Base-by-base conservation (phyloP, 2,329 filamentous ascomycete species). In the Neocucurbitaria cava region DNA sequence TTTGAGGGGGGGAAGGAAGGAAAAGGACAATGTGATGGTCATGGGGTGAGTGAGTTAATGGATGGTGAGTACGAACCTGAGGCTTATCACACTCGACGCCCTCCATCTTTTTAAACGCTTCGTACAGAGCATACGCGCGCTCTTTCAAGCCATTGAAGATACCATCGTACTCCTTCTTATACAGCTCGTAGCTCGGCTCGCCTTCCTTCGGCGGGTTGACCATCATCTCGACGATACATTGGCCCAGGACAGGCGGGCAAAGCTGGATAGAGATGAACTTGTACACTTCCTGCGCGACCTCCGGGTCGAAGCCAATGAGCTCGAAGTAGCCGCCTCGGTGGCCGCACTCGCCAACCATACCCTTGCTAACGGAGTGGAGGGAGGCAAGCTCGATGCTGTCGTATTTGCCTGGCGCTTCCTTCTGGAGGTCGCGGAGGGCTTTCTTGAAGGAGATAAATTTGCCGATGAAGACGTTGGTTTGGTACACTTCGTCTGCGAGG, bases 291-390 rank as follows among this genome's bases (percentile, higher is more conserved):
- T 89, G 91, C 72, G 91, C 89, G 62, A 99, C 95, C 70, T 90
- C 83, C 10, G 86, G 79, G 74, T 96, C 87, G 77, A 99, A 97
- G 66, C 91, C 91, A 55, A 93, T 86, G 52, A 99, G 87, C 83
- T 99, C 95, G 73, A 98, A 98, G 84, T 96, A 99, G 49, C 95
- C 95, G 66, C 94, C 95, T 61, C 95, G 91, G 82, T 99, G 95
- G 47, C 95, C 95, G 76, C 95, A 99, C 82, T 99, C 95, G 73
- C 95, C 95, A 8, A 97, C 91, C 93, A 99, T 98, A 70, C 95
- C 95, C 85, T 99, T 99, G 74, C 92, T 96, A 51, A 96, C 85
- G 69, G 89, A 94, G 83, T 99, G 94, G 63, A 99, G 83, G 47
- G 92, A 96, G 44, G 89, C 94, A 53, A 99, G 86, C 81, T 98